Percentiles rank a stretch among this genome's conserved stretches.
Conservation (phyloP, 1,284 basidiomycete genomes). For the Neonothopanus nambi region DNA sequence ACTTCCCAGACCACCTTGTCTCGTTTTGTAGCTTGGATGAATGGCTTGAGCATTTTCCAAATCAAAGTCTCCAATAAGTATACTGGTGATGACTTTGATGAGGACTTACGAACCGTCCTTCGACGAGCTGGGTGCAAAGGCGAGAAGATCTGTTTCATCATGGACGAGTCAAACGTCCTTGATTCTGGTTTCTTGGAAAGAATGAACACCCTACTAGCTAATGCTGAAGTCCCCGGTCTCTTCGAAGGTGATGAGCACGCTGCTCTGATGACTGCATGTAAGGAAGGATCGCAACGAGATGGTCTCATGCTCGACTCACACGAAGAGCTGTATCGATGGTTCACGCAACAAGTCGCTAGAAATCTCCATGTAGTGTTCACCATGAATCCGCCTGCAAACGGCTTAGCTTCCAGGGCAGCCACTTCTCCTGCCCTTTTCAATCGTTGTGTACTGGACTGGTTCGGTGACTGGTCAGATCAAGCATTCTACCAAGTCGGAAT, state of each 20-base stretch:
- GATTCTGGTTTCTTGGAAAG: slow-evolving; percentile 98
- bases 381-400: slow-evolving; percentile 98
- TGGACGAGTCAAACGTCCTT: slow-evolving; percentile 99
- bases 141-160: slow-evolving; percentile 99
- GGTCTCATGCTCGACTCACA: slow-evolving; percentile 98
- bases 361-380: slow-evolving; percentile 98
- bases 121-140: slow-evolving; percentile 96
- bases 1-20: slow-evolving; percentile 86
- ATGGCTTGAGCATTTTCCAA: slow-evolving; percentile 97
- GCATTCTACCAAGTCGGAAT: slow-evolving; percentile 96
- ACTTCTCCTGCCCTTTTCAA: slow-evolving; percentile 98
- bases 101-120: slow-evolving; percentile 92
- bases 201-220: slow-evolving; percentile 98
- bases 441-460: slow-evolving; percentile 97
- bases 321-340: slow-evolving; percentile 97
- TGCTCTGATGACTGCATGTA: slow-evolving; percentile 96
- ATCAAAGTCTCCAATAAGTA: slow-evolving; percentile 99
- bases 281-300: slow-evolving; percentile 97
- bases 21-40: slow-evolving; percentile 99
- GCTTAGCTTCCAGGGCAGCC: slow-evolving; percentile 91
- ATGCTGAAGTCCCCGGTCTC: slow-evolving; percentile 98
- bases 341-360: slow-evolving; percentile 94
- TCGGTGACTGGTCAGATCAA: slow-evolving; percentile 97
- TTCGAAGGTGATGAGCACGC: slow-evolving; percentile 98
- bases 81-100: slow-evolving; percentile 97